phyloP scores from a whole-genome alignment of 1,139 yeast genomes.

The Magnusiomyces ingens region DNA sequence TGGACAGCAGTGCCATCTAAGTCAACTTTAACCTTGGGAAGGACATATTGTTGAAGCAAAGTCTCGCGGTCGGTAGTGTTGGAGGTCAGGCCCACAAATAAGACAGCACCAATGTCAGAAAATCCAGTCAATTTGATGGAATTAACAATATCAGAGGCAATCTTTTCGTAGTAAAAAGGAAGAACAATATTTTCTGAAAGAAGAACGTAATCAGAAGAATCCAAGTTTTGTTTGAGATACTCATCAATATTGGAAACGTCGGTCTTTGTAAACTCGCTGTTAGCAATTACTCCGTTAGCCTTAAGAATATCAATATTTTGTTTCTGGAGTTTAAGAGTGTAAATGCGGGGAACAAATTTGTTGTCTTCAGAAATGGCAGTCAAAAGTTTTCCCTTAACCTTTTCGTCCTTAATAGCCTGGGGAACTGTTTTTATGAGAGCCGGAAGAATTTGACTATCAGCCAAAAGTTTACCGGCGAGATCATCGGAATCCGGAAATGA shows the following conservation, averaged over 20 bases:
- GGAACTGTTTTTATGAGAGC: background rate
- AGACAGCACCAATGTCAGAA: background rate
- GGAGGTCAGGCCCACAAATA: background rate
- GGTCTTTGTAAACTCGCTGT: background rate
- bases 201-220: background rate
- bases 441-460: background rate
- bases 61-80: background rate
- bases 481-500: background rate
- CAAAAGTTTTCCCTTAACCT: background rate
- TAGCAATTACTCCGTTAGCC: background rate
- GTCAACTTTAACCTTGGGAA: background rate
- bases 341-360: background rate
- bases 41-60: background rate
- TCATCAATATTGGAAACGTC: background rate
- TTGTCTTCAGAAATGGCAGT: background rate
- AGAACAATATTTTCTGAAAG: constrained; percentile 1
- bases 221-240: background rate
- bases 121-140: background rate
- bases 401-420: background rate
- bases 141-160: background rate
- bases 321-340: background rate
- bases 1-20: background rate
- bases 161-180: background rate
- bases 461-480: background rate
- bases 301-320: background rate